Evolutionary conservation across 257 asterid species (phyloP).

Genomic region (Solanum verrucosum): DNA sequence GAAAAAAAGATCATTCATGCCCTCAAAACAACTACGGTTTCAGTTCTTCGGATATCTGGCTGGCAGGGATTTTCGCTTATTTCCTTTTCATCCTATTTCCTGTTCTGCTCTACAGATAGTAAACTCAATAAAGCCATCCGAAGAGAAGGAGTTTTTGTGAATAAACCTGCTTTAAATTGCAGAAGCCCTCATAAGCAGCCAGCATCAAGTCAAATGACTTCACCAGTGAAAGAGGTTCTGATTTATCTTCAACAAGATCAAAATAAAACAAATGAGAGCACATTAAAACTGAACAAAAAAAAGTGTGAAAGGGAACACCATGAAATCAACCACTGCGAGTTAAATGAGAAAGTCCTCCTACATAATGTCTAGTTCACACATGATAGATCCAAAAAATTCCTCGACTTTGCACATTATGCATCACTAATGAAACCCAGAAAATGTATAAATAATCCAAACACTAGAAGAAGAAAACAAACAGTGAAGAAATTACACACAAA

Average conservation of each 20-base stretch:
- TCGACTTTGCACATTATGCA: not conserved
- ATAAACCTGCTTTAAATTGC: slow-evolving; percentile 71
- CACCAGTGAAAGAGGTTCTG: slow-evolving; percentile 52
- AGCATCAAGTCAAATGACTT: slow-evolving; percentile 64
- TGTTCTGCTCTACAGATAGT: not conserved
- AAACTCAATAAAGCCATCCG: not conserved
- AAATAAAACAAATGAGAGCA: not conserved
- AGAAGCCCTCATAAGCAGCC: slow-evolving; percentile 85
- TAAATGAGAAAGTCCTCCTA: not conserved
- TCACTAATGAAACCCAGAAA: not conserved
- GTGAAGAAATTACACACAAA: not conserved
- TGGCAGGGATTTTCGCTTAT: not conserved
- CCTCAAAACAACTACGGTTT: not conserved
- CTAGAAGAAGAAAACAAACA: no score
- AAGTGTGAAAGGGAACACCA: not conserved
- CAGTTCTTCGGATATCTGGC: not conserved
- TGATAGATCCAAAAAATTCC: not conserved
- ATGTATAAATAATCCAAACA: not conserved
- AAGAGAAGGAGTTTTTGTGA: not conserved
- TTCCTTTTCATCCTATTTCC: not conserved
- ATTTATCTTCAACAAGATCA: slow-evolving; percentile 24
- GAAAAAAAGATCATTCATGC: not conserved
- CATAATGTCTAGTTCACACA: not conserved
- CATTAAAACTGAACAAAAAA: not conserved
- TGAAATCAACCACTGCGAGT: not conserved